Base-by-base conservation (phyloP, 2,329 filamentous ascomycete species). In the Colletotrichum spinosum region DNA sequence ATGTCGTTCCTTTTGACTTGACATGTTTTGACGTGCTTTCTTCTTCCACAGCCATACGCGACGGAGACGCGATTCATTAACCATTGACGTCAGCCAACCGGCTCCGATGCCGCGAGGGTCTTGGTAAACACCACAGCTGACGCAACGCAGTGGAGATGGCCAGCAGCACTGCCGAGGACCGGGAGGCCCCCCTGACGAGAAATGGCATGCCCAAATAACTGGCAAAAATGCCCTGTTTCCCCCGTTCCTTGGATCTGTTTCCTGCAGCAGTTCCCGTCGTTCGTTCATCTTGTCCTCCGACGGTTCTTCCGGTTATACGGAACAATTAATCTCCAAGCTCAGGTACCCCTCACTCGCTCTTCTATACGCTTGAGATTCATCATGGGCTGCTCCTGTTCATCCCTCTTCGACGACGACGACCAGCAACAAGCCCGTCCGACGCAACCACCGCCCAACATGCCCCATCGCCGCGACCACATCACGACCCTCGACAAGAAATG, bases 401-500 rank as follows among this genome's bases (percentile, higher is more conserved):
- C 58, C 8, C 17, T 42, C 13, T 49, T 39, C 7, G 49, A 59
- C 60, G 37, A 64, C 42, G 37, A 58, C n/a, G 42, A 44, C 58
- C 46, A 65, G 49, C 41, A 56, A 8, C 52, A 49, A 44, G 12
- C 50, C 4, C 58, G 49, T 25, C 63, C 53, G 8, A 42, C 63
- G 12, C 55, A 34, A 13, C 50, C 50, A 35, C 52, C 53, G 8
- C 35, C 53, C 41, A 38, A 41, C 55, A 67, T 68, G 76, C 73
- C 60, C 73, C 54, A 52, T 9, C 45, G 25, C 38, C 61, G 62
- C 15, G 25, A 54, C 49, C 67, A 67, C 55, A 17, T 62, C 45
- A 57, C 62, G 45, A 66, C 60, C 35, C 71, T 76, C 35, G 73
- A 74, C 65, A 69, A 69, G 9, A 72, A 72, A 59, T 76, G 72